phyloP scores from a whole-genome alignment of 2,329 filamentous ascomycete genomes.

The Hypoxylon sp. region DNA sequence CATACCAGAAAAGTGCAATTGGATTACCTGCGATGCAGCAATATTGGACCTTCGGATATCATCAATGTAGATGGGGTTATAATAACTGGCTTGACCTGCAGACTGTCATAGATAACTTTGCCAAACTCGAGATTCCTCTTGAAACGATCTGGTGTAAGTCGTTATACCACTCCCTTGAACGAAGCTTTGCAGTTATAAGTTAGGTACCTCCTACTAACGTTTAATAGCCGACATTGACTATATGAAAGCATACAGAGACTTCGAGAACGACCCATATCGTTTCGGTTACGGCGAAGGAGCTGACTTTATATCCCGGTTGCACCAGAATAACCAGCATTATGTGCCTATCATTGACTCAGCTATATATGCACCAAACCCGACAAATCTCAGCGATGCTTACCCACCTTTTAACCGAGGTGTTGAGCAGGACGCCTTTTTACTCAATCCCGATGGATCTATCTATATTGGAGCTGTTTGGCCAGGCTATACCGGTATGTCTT shows the following conservation, averaged over 20 bases:
- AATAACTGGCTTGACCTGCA: constrained; percentile 78
- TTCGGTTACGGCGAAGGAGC: constrained; percentile 72
- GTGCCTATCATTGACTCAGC: constrained; percentile 82
- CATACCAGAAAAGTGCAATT: constrained; percentile 77
- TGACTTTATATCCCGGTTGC: constrained; percentile 73
- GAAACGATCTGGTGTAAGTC: constrained; percentile 77
- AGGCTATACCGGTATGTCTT: constrained; percentile 67
- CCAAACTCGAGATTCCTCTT: constrained; percentile 74
- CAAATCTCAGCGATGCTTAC: constrained; percentile 77
- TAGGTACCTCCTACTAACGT: constrained; percentile 56
- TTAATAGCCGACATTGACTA: constrained; percentile 77
- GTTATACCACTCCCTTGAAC: neutral
- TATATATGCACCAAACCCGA: constrained; percentile 78
- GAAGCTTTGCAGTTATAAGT: constrained; percentile 56
- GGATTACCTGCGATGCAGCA: constrained; percentile 84
- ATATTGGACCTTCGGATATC: constrained; percentile 86
- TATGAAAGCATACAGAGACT: constrained; percentile 74
- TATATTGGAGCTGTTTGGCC: constrained; percentile 80
- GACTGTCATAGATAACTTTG: constrained; percentile 77
- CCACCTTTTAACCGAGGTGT: constrained; percentile 74
- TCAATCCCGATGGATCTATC: constrained; percentile 70
- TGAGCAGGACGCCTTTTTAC: constrained; percentile 67
- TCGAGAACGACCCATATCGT: constrained; percentile 72
- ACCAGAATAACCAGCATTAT: constrained; percentile 76
- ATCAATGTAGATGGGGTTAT: constrained; percentile 90